Percentiles rank a stretch among this genome's conserved stretches.
Conservation (phyloP, 2,329 filamentous ascomycete genomes). For the Phialocephala sp. region DNA sequence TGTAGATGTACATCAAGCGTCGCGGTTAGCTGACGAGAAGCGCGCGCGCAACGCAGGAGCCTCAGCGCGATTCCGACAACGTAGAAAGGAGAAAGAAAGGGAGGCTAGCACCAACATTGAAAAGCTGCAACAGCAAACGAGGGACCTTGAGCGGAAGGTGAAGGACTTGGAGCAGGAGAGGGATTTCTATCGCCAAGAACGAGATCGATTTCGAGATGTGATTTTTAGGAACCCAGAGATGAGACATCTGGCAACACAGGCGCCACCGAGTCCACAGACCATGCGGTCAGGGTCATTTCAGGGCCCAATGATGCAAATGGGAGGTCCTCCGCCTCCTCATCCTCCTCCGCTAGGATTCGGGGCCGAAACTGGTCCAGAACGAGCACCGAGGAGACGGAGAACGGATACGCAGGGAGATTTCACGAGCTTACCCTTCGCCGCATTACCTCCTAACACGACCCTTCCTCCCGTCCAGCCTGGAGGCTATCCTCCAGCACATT, state of each 20-base stretch:
- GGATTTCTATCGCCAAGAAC: constrained; percentile 75
- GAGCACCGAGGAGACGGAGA: constrained; percentile 41
- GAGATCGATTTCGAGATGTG: constrained; percentile 73
- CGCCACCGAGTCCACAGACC: constrained; percentile 55
- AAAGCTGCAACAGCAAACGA: constrained; percentile 72
- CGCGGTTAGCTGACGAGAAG: constrained; percentile 84
- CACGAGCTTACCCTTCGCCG: constrained; percentile 34
- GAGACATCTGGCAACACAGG: constrained; percentile 56
- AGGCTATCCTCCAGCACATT: constrained; percentile 30
- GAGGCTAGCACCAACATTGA: constrained; percentile 73
- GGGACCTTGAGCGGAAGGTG: constrained; percentile 63
- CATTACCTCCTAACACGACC: constrained; percentile 38
- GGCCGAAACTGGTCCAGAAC: constrained; percentile 31
- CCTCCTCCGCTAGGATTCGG: constrained; percentile 30
- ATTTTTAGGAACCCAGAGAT: constrained; percentile 64
- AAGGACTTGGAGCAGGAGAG: constrained; percentile 64
- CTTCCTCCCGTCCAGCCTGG: constrained; percentile 37
- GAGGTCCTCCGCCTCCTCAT: constrained; percentile 26
- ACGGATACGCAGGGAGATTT: constrained; percentile 42
- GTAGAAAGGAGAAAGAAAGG: constrained; percentile 82
- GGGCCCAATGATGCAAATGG: constrained; percentile 24
- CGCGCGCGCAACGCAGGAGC: constrained; percentile 84
- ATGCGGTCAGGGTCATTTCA: constrained; percentile 35
- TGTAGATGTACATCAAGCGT: constrained; percentile 81
- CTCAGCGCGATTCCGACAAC: constrained; percentile 79